Evolutionary conservation across 805 yeast species (phyloP), one percentile per base, ranked within the genome.

Genomic region (Starmerella stellata): DNA sequence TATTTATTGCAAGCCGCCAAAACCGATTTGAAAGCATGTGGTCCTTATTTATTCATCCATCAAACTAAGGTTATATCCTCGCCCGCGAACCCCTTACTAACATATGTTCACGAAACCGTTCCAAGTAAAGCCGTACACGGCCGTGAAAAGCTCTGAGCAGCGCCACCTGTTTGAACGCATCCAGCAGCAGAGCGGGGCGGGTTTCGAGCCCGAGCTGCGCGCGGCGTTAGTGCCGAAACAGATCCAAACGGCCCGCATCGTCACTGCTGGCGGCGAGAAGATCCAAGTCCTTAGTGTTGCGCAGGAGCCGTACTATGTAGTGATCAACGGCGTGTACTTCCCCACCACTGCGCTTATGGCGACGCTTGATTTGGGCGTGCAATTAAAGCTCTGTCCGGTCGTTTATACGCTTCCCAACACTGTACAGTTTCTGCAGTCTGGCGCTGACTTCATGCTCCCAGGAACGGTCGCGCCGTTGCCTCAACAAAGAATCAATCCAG

Each of bases 131-230:
- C 74, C 92, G 3, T 63, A 73, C 37, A 69, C 93, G 17, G 80
- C 81, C 49, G 64, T 90, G 42, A 83, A 82, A 57, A 70, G 80
- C 13, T 78, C 93, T 0, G 95, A 82, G 46, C 63, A 90, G 30
- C 68, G 79, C 45, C 66, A 66, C 44, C 55, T 75, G 20, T 55
- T 72, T 9, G 48, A 54, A 4, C 48, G 53, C 4, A 62, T 76
- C 23, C 61, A 72, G 45, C 48, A 56, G 18, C 53, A 49, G 21
- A 73, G 65, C 47, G 40, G 36, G 2, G 32, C 44, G 3, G 41
- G 27, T 18, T 47, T 23, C 20, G 34, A 14, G 21, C 45, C 45
- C 8, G 52, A 47, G 33, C 50, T 48, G 8, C 50, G 72, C 20
- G 55, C 34, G 24, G 56, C 52, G 16, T 51, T 70, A 29, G 46